Percentiles rank a stretch among this genome's conserved stretches.
phyloP scores from a whole-genome alignment of 768 basidiomycete genomes.

The Vishniacozyma victoriae region DNA sequence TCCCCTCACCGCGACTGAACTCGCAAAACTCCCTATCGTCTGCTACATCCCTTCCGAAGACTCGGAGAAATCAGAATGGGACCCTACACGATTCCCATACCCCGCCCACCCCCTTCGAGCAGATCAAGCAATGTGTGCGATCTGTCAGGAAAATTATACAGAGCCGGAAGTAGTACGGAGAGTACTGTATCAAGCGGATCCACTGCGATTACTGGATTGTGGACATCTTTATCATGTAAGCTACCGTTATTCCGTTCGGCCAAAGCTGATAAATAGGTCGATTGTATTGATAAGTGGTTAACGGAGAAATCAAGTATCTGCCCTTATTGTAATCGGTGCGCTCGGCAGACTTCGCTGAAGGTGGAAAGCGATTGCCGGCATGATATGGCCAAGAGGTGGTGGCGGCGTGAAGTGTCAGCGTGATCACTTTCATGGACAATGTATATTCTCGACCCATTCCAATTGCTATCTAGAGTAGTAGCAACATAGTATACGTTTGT shows the following conservation, averaged over 20 bases:
- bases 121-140: conserved; percentile 25
- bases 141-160: conserved; percentile 30
- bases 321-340: conserved; percentile 68
- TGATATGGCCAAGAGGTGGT: not conserved
- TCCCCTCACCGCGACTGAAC: conserved; percentile 15
- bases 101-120: conserved; percentile 12
- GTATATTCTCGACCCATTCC: too few species aligned
- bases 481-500: too few species aligned
- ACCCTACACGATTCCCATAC: conserved; percentile 11
- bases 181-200: conserved; percentile 48
- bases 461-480: too few species aligned
- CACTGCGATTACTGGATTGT: conserved; percentile 67
- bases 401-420: too few species aligned
- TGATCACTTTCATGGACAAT: too few species aligned
- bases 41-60: conserved; percentile 17
- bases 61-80: not conserved
- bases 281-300: conserved; percentile 82
- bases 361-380: too few species aligned
- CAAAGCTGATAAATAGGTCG: conserved; percentile 15
- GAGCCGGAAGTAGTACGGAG: conserved; percentile 13
- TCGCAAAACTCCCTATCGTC: conserved; percentile 15
- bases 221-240: conserved; percentile 87
- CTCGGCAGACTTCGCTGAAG: conserved; percentile 9
- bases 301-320: conserved; percentile 77
- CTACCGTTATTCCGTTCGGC: conserved; percentile 11